Percentiles rank a stretch among this genome's conserved stretches.
These are phyloP conservation scores for Elsinoe fawcettii DNA, from an alignment of 2,329 filamentous ascomycete genomes.

Conservation along the genomic window DNA sequence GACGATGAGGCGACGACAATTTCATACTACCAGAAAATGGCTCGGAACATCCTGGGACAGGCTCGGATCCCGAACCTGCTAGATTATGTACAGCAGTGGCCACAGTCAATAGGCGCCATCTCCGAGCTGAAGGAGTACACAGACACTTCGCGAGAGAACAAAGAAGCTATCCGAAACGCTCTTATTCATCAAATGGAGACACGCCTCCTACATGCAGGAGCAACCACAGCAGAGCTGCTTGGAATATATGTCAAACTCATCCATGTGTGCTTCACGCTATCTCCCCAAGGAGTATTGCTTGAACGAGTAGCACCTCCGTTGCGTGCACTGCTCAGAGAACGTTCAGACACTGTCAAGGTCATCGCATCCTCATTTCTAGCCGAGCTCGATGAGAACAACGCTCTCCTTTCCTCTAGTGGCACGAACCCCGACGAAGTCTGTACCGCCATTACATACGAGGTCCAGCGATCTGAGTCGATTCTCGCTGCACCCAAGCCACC, in stretches of 20 bases:
- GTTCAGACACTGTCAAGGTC: slow-evolving; percentile 69
- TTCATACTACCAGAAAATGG: slow-evolving; percentile 25
- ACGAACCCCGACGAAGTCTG: slow-evolving; percentile 45
- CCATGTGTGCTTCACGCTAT: slow-evolving; percentile 64
- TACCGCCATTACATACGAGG: slow-evolving; percentile 58
- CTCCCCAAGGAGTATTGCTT: slow-evolving; percentile 69
- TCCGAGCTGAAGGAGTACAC: slow-evolving; percentile 61
- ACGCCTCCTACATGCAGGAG: slow-evolving; percentile 64
- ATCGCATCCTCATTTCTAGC: slow-evolving; percentile 68
- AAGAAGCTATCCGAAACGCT: slow-evolving; percentile 60
- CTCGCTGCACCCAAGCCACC: neutral
- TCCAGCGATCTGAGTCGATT: slow-evolving; percentile 47
- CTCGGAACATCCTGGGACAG: slow-evolving; percentile 58
- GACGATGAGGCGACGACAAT: neutral
- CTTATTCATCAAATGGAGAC: slow-evolving; percentile 60
- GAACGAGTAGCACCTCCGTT: slow-evolving; percentile 66
- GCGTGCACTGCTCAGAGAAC: slow-evolving; percentile 66
- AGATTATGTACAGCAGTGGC: slow-evolving; percentile 71
- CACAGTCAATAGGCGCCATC: slow-evolving; percentile 60
- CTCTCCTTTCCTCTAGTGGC: slow-evolving; percentile 30
- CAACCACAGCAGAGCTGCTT: slow-evolving; percentile 67
- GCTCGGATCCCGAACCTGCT: slow-evolving; percentile 66
- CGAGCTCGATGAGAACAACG: slow-evolving; percentile 42
- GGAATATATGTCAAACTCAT: slow-evolving; percentile 75
- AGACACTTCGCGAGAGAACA: slow-evolving; percentile 55